Evolutionary conservation across 2,329 filamentous ascomycete species (phyloP).

Genomic region (Lasiodiplodia gonubiensis): DNA sequence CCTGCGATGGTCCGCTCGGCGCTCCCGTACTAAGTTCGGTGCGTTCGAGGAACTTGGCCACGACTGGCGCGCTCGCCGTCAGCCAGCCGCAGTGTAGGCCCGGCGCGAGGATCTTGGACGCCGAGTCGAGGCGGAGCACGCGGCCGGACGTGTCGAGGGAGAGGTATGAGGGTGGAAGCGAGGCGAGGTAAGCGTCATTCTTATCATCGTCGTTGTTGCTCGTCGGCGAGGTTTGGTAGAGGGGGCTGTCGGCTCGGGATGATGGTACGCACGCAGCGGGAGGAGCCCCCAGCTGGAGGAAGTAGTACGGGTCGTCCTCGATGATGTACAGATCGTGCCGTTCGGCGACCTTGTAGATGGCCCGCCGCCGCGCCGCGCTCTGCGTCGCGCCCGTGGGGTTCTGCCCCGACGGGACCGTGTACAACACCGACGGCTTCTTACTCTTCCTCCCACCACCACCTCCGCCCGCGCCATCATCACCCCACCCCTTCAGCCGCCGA

Average conservation of each 20-base stretch:
- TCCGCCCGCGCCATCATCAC: constrained; percentile 13
- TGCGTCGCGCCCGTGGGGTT: constrained; percentile 40
- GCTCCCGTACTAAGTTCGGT: constrained; percentile 34
- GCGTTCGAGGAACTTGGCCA: constrained; percentile 37
- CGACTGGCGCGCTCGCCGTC: constrained; percentile 36
- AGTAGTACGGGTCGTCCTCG: constrained; percentile 43
- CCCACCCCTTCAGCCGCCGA: constrained; percentile 36
- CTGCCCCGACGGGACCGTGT: constrained; percentile 42
- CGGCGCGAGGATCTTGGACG: constrained; percentile 42
- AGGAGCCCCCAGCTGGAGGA: constrained; percentile 31
- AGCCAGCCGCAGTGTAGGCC: constrained; percentile 42
- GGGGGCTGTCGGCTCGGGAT: no score
- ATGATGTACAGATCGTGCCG: constrained; percentile 38
- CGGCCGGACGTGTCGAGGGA: constrained; percentile 43
- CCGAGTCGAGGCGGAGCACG: constrained; percentile 41
- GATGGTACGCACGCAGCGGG: neutral
- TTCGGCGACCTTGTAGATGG: constrained; percentile 38
- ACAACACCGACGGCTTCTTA: constrained; percentile 37
- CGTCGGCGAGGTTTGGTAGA: no score
- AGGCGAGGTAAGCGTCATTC: constrained; percentile 28
- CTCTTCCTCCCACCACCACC: no score
- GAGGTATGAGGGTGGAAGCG: constrained; percentile 39
- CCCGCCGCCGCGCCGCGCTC: constrained; percentile 33
- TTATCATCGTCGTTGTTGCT: no score
- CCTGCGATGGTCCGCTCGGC: constrained; percentile 39